Base-by-base conservation (phyloP, 2,329 filamentous ascomycete species). In the Curvularia verruculosa region DNA sequence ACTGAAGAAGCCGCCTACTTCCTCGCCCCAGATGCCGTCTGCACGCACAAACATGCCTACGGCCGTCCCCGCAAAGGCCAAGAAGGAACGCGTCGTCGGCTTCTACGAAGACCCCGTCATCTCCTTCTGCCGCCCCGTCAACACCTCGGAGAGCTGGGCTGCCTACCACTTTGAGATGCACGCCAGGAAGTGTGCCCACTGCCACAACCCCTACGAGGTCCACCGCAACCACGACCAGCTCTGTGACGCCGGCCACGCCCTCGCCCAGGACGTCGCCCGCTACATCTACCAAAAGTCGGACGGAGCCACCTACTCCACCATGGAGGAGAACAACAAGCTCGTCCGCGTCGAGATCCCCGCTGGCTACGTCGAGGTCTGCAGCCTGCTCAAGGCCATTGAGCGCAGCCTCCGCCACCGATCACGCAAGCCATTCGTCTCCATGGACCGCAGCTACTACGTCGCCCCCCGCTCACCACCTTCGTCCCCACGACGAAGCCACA, bases 141-240 rank as follows among this genome's bases (percentile, higher is more conserved):
- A 74, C 56, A 66, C 67, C 5, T 63, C 72, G 36, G 80, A 82
- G 69, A 76, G 74, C 59, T 81, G 79, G 79, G 76, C 77, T 1
- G 67, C 79, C 53, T 80, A 81, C 71, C 69, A 80, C 73, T 82
- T 81, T 56, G 80, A 82, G 64, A 73, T 69, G 56, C 81, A 83
- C 69, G 79, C 79, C 34, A 74, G 75, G 48, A 74, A 73, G 58
- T 83, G 81, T 69, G 67, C 61, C 43, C 70, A 74, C 56, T 83
- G 81, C 76, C 69, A 72, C 63, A 70, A 80, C 62, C 79, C 80
- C 2, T 78, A 79, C 59, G 71, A 78, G 31, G 77, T 78, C 54
- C 74, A 78, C 73, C 73, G 69, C 37, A 59, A 67, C 55, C 75
- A 73, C 61, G 66, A 72, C 19, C 73, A 75, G 56, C 77, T 82